Percentiles rank a stretch among this genome's conserved stretches.
These are phyloP conservation scores for Saccharum hybrid DNA, from an alignment of 202 grass and related monocot species.

Conservation along the genomic window DNA sequence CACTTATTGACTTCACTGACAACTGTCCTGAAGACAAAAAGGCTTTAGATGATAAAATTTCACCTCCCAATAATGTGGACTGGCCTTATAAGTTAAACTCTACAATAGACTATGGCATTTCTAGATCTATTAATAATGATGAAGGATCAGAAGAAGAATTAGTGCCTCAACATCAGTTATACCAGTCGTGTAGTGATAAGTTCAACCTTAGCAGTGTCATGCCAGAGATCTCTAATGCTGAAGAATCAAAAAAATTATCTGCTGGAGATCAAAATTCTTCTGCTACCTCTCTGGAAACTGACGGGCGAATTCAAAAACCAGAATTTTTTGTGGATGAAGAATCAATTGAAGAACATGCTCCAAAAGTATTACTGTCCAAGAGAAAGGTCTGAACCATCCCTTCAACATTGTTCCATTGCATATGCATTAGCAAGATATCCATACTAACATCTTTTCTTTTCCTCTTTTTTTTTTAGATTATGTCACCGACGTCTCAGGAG, in stretches of 20 bases:
- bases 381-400: conserved; percentile 59
- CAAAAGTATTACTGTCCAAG: conserved; percentile 75
- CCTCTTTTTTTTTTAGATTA: conserved; percentile 62
- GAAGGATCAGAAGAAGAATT: conserved; percentile 33
- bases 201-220: conserved; percentile 31
- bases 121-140: conserved; percentile 39
- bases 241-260: conserved; percentile 46
- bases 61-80: conserved; percentile 17
- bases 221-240: conserved; percentile 29
- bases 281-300: conserved; percentile 34
- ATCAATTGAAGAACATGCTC: conserved; percentile 53
- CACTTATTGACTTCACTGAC: neutral
- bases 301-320: conserved; percentile 33
- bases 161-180: conserved; percentile 27
- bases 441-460: conserved; percentile 10
- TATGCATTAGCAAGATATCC: conserved; percentile 19
- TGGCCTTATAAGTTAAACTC: conserved; percentile 41
- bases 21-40: conserved; percentile 22
- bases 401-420: conserved; percentile 22
- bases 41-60: conserved; percentile 37
- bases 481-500: conserved; percentile 88
- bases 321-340: conserved; percentile 42
- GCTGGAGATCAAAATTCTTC: conserved; percentile 37
- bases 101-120: conserved; percentile 34
- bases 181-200: conserved; percentile 9